Evolutionary conservation across 306 rosid species (phyloP).

Genomic region (Fragaria ananassa): DNA sequence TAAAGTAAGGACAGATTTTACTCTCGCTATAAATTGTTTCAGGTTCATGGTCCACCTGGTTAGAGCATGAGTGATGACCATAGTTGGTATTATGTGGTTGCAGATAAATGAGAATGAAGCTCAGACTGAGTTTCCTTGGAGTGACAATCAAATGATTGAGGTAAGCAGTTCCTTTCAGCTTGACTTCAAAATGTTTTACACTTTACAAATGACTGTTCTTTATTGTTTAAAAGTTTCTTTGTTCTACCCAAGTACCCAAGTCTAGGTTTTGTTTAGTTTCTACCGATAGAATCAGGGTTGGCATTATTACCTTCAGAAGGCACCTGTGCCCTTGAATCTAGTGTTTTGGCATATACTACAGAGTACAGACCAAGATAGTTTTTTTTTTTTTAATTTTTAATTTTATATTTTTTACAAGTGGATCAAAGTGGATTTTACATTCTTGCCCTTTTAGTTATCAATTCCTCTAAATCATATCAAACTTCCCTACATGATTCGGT

Average conservation of each 20-base stretch:
- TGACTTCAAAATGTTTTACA: not conserved
- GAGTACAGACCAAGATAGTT: not conserved
- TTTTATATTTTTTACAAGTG: not conserved
- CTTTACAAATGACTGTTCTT: not conserved
- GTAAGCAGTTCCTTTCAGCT: conserved; percentile 34
- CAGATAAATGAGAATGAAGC: conserved; percentile 52
- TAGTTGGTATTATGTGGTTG: conserved; percentile 32
- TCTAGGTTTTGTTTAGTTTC: not conserved
- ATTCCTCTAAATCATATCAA: not conserved
- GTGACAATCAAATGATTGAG: conserved; percentile 52
- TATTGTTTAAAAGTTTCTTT: not conserved
- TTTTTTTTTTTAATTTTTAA: not conserved
- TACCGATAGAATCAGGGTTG: not conserved
- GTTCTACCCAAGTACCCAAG: not conserved
- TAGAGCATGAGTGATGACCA: conserved; percentile 28
- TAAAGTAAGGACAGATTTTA: conserved; percentile 44
- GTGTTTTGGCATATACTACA: not conserved
- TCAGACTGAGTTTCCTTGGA: conserved; percentile 38
- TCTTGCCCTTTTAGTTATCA: not conserved
- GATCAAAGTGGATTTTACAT: not conserved
- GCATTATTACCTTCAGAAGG: not conserved
- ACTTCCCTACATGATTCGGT: not conserved
- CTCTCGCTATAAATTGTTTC: conserved; percentile 16
- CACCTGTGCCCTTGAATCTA: not conserved
- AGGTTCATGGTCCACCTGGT: conserved; percentile 21